Evolutionary conservation across 2,329 filamentous ascomycete genomes (phyloP), one percentile per base, ranked within the genome.

Genomic region (Epichloe gansuensis): DNA sequence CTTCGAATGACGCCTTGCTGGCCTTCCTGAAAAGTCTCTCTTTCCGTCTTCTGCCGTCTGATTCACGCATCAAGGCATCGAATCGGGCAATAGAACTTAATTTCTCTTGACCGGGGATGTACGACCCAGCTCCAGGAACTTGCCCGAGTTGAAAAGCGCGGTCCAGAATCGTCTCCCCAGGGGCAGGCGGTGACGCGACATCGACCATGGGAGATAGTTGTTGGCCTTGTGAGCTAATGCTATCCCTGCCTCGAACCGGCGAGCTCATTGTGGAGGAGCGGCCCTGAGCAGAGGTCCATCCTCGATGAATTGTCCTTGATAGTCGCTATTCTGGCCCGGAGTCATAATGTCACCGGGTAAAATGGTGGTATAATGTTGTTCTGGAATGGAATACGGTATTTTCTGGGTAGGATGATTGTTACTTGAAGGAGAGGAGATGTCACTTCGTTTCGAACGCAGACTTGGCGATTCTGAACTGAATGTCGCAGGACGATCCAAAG

Each of bases 91-190:
- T 70, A 0, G 81, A 85, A 57, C 76, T 84, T 15, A 84, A 67
- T 54, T 83, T 82, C 58, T 83, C 80, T 55, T 82, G 79, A 4
- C 80, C 80, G 0, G 75, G 73, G 2, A 73, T 58, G 48, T 76
- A 70, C 7, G 68, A 67, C 11, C 81, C 79, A 2, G 77, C 78
- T 5, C 81, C 81, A 15, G 81, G 81, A 37, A 85, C 82, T 53
- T 71, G 80, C 8, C 77, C 73, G 66, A 85, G 66, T 58, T 82
- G 79, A 59, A 85, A 85, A 0, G 82, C 82, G 41, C 82, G 69
- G 61, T 85, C 82, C n/a, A 85, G 65, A 50, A 85, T 85, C 0
- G 82, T 83, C 64, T 85, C 81, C 15, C 81, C 73, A 2, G 77
- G 77, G 0, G 65, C 67, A 2, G 77, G 75, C 0, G 78, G 77